phyloP scores from a whole-genome alignment of 192 early-diverging fungal genomes.

The Dissophora ornata region DNA sequence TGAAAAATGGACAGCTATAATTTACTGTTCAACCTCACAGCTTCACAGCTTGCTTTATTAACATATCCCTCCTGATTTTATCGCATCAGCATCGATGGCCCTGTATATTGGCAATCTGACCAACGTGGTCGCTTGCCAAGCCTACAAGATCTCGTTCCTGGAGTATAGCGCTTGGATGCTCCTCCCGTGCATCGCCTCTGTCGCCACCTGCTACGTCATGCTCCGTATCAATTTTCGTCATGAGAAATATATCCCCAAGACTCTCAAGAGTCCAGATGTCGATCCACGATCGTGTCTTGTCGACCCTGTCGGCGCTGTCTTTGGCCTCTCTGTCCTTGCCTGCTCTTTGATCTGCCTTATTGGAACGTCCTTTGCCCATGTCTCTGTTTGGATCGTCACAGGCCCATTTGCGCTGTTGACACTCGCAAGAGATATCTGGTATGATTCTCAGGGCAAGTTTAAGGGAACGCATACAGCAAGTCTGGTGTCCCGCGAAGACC shows the following conservation, averaged over 20 bases:
- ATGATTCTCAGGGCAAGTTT: constrained; percentile 59
- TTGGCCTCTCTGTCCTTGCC: constrained; percentile 68
- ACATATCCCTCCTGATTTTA: too few species aligned
- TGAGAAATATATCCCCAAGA: constrained; percentile 59
- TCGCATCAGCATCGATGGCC: constrained; percentile 80
- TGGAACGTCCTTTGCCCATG: constrained; percentile 72
- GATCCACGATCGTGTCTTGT: constrained; percentile 64
- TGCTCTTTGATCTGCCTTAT: constrained; percentile 74
- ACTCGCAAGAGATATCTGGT: constrained; percentile 66
- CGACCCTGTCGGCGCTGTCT: constrained; percentile 69
- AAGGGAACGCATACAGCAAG: constrained; percentile 7
- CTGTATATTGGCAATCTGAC: constrained; percentile 92
- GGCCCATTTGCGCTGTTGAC: constrained; percentile 78
- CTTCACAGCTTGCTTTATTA: too few species aligned
- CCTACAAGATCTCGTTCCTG: constrained; percentile 77
- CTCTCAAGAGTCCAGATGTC: constrained; percentile 56
- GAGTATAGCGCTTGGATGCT: constrained; percentile 89
- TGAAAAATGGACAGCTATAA: too few species aligned
- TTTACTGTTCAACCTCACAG: too few species aligned
- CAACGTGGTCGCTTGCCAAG: constrained; percentile 88
- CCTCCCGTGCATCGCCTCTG: constrained; percentile 71
- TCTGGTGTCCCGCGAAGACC: background rate
- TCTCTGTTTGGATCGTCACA: constrained; percentile 83
- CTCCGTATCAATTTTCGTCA: constrained; percentile 64
- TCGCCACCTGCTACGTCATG: constrained; percentile 63